A percentile compares a stretch with the other conserved stretches of the same genome.
phyloP scores from a whole-genome alignment of 495 filamentous ascomycete genomes.

The Penicillium arizonense region DNA sequence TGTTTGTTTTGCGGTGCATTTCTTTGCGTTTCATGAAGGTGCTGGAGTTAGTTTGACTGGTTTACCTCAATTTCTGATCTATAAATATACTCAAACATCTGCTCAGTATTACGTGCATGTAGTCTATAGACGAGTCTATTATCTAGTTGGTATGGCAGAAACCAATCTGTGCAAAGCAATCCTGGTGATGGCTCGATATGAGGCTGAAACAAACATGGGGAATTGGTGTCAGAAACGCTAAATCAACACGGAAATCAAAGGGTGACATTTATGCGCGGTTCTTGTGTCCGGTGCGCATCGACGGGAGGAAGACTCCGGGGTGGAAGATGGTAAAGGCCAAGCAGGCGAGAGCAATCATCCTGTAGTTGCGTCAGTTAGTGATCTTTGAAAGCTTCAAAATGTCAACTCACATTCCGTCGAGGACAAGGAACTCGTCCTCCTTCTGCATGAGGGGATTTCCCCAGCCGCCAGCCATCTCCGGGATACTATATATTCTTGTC shows the following conservation, averaged over 20 bases:
- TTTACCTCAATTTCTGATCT: background rate
- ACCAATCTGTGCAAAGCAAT: background rate
- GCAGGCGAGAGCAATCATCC: slow-evolving; percentile 50
- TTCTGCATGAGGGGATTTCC: slow-evolving; percentile 64
- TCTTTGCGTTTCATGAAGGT: slow-evolving; percentile 3
- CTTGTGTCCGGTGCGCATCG: slow-evolving; percentile 36
- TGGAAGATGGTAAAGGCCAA: slow-evolving; percentile 48
- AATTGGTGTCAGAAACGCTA: background rate
- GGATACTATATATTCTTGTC: slow-evolving; percentile 38
- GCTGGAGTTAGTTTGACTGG: slow-evolving; percentile 1
- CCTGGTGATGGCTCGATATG: background rate
- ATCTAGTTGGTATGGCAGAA: too few relatives aligned
- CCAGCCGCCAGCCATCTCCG: slow-evolving; percentile 67
- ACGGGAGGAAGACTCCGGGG: slow-evolving; percentile 47
- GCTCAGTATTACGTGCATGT: too few relatives aligned
- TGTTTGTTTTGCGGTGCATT: slow-evolving; percentile 5
- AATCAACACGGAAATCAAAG: background rate
- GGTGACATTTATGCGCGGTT: slow-evolving; percentile 10
- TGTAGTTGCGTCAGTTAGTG: slow-evolving; percentile 6
- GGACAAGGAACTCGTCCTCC: slow-evolving; percentile 57
- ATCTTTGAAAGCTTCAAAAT: background rate
- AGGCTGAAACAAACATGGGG: background rate
- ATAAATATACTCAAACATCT: background rate
- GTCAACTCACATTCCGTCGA: slow-evolving; percentile 52
- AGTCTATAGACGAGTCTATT: too few relatives aligned